Evolutionary conservation across 108 stramenopile genomes (phyloP).

Genomic region (Cyclotella sp.): DNA sequence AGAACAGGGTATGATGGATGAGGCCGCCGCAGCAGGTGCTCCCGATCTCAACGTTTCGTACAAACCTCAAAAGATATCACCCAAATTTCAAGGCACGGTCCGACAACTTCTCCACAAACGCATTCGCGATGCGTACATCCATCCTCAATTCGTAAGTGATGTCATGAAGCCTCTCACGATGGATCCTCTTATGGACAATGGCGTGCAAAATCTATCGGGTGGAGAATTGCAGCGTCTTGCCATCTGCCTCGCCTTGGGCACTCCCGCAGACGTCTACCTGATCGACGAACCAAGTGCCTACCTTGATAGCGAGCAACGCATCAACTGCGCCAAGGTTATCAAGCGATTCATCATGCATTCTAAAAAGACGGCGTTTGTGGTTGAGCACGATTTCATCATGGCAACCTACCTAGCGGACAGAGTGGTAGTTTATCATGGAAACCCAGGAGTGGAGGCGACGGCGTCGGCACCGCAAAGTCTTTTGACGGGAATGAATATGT

Average conservation of each 20-base stretch:
- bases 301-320: constrained; percentile 98
- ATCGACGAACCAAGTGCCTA: constrained; percentile 99
- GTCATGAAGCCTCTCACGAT: constrained; percentile 97
- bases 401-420: constrained; percentile 98
- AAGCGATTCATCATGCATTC: constrained; percentile 99
- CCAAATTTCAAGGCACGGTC: constrained; percentile 96
- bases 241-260: constrained; percentile 94
- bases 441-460: constrained; percentile 96
- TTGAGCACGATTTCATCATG: constrained; percentile 99
- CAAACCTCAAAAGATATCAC: constrained; percentile 99
- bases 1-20: constrained; percentile 80
- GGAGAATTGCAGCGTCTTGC: constrained; percentile 99
- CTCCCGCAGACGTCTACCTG: constrained; percentile 98
- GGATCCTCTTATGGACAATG: constrained; percentile 95
- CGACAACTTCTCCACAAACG: constrained; percentile 97
- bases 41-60: constrained; percentile 96
- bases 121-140: constrained; percentile 93
- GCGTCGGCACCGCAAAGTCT: constrained; percentile 95
- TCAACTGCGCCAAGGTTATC: constrained; percentile 98
- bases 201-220: constrained; percentile 97
- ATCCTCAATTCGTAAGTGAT: constrained; percentile 97
- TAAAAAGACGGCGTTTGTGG: constrained; percentile 98
- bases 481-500: constrained; percentile 97
- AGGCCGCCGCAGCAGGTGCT: constrained; percentile 87
- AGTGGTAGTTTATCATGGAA: constrained; percentile 96